These are phyloP conservation scores for Quercus engelmannii DNA, from an alignment of 306 rosid genomes.

Conservation along the genomic window DNA sequence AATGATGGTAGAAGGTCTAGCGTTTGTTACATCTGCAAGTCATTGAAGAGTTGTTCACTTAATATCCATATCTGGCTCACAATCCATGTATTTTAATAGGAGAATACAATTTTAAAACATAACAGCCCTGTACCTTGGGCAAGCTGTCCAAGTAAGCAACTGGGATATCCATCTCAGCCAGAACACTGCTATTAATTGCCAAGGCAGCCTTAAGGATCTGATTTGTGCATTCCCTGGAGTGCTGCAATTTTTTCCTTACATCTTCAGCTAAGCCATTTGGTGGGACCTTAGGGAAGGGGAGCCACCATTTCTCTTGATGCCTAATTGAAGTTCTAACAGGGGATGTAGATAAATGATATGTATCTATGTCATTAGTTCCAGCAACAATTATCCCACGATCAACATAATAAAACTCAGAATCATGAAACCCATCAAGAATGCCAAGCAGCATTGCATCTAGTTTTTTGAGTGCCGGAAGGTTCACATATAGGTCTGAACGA, in stretches of 20 bases:
- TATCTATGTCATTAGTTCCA: slow-evolving; percentile 19
- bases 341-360: slow-evolving; percentile 12
- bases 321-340: slow-evolving; percentile 21
- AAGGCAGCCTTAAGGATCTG: slow-evolving; percentile 55
- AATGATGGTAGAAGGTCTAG: background rate
- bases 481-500: slow-evolving; percentile 35
- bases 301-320: slow-evolving; percentile 44
- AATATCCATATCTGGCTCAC: background rate
- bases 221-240: slow-evolving; percentile 37
- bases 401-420: slow-evolving; percentile 39
- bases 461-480: slow-evolving; percentile 49
- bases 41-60: background rate
- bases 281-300: slow-evolving; percentile 47
- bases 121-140: slow-evolving; percentile 33
- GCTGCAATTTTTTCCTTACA: slow-evolving; percentile 39
- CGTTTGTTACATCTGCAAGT: background rate
- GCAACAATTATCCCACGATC: slow-evolving; percentile 32
- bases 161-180: slow-evolving; percentile 46
- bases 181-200: slow-evolving; percentile 40
- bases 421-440: slow-evolving; percentile 37
- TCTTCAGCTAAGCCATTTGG: slow-evolving; percentile 33
- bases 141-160: slow-evolving; percentile 31
- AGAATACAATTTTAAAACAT: background rate
- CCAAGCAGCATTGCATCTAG: slow-evolving; percentile 45
- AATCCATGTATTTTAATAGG: background rate